Conservation (phyloP, 208 protist genomes). For the Willaertia magna region DNA sequence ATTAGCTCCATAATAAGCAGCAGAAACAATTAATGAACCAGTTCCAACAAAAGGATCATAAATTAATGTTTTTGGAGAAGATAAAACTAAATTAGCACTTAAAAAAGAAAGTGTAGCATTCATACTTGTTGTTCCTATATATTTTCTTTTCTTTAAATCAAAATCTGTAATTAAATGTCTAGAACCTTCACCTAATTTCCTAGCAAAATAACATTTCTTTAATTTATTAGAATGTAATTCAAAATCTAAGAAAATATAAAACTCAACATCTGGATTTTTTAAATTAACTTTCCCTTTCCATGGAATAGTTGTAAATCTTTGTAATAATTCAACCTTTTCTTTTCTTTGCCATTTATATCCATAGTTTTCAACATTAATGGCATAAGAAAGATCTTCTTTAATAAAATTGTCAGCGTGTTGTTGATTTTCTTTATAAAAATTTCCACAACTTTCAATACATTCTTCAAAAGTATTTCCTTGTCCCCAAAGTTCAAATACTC, state of each 20-base stretch:
- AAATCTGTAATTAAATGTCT: neutral
- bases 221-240: neutral
- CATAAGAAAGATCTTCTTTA: neutral
- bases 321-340: neutral
- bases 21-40: neutral
- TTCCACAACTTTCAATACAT: neutral
- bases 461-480: neutral
- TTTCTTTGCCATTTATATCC: neutral
- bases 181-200: neutral
- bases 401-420: neutral
- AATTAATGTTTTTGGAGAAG: neutral
- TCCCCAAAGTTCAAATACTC: neutral
- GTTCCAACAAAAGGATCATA: conserved; percentile 24
- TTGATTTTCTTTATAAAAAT: neutral
- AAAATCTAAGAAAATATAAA: neutral
- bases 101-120: conserved; percentile 15
- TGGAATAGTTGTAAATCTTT: neutral
- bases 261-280: neutral
- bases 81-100: neutral
- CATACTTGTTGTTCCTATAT: conserved; percentile 23
- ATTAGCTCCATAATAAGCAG: neutral
- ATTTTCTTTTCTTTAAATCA: conserved; percentile 2
- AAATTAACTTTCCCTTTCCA: neutral
- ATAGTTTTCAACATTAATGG: neutral
- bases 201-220: neutral